Percentiles rank a stretch among this genome's conserved stretches.
Evolutionary conservation across 2,329 filamentous ascomycete species (phyloP).

Genomic region (Macrophomina phaseolina): DNA sequence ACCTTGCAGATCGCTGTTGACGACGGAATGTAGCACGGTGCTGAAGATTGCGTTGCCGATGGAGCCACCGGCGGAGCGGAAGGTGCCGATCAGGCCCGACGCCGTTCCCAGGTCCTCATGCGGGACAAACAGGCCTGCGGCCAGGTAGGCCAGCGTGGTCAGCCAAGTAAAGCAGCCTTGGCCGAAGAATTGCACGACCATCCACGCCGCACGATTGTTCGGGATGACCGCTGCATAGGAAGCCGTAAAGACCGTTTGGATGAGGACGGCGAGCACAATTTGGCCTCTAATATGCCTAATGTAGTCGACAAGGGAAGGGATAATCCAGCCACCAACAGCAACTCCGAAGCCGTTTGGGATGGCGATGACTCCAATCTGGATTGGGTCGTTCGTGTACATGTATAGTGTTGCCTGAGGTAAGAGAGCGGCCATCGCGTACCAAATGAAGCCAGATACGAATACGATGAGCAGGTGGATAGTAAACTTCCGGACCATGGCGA

Average conservation of each 20-base stretch:
- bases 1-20: constrained; percentile 36
- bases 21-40: constrained; percentile 32
- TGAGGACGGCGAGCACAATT: constrained; percentile 32
- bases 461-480: constrained; percentile 37
- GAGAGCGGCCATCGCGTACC: constrained; percentile 34
- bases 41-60: constrained; percentile 34
- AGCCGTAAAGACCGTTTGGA: constrained; percentile 35
- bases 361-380: constrained; percentile 33
- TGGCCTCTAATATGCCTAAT: constrained; percentile 33
- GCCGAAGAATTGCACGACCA: constrained; percentile 31
- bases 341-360: constrained; percentile 31
- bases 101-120: constrained; percentile 33
- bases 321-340: constrained; percentile 30
- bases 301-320: constrained; percentile 32
- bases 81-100: constrained; percentile 34
- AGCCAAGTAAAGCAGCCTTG: constrained; percentile 26
- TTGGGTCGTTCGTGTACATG: constrained; percentile 32
- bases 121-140: constrained; percentile 27
- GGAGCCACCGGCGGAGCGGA: constrained; percentile 32
- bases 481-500: constrained; percentile 36
- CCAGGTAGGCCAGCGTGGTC: background rate
- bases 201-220: constrained; percentile 31
- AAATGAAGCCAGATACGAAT: constrained; percentile 38
- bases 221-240: constrained; percentile 34
- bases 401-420: constrained; percentile 33